Base-by-base conservation (phyloP, 2,329 filamentous ascomycete genomes). In the Epichloe baconii region DNA sequence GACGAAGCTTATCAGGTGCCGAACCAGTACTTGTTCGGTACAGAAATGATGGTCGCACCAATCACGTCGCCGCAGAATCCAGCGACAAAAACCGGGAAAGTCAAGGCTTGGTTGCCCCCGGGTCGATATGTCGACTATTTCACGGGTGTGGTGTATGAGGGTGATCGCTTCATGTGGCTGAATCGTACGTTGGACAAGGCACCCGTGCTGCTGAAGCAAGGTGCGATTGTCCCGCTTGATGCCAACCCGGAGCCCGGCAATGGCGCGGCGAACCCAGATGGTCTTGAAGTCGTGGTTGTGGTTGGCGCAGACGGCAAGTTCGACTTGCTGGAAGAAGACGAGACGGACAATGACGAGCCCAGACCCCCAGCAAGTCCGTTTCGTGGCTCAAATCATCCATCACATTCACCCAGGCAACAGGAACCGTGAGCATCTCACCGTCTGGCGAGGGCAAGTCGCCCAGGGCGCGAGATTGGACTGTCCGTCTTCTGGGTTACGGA, bases 11-110 rank as follows among this genome's bases (percentile, higher is more conserved):
- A 83, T 61, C 57, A 62, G 1, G 69, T 76, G 0, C 74, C 72
- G 0, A 83, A 80, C 55, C 70, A 82, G 59, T 83, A 76, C 60
- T 72, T 71, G 56, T 83, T 83, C 55, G 80, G 80, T 2, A 70
- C 72, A 0, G 67, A 76, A 26, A 62, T 83, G 14, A 63, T 83
- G 3, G 76, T 82, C 0, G 71, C 71, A 0, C 80, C 80, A 0
- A 74, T 83, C 44, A 77, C 76, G 1, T 65, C 67, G 5, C 77
- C 77, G 0, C 67, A 72, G 23, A 70, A 77, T 56, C 55, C 52
- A 2, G 64, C 61, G 21, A 76, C 76, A 0, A 70, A 72, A 14
- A 66, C 75, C 26, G 76, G 69, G 2, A 65, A 65, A 7, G 71
- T 73, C 0, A 71, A 72, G 26, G 72, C 71, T 0, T 84, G 80